phyloP scores from a whole-genome alignment of 1,139 yeast genomes.

The Pichia kudriavzevii region DNA sequence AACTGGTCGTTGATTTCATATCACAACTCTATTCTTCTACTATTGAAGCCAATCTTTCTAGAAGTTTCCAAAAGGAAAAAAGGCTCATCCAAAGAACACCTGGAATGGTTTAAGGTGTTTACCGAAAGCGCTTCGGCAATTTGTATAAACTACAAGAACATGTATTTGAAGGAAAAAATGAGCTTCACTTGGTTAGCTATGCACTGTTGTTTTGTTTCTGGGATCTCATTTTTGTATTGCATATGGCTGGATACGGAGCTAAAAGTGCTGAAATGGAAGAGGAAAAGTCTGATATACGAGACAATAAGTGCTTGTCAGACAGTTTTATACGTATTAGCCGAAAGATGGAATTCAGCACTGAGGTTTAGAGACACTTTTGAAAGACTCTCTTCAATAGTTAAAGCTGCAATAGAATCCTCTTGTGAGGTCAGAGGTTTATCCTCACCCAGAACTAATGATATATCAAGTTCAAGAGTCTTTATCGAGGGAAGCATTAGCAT shows the following conservation, averaged over 20 bases:
- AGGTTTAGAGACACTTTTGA: constrained; percentile 18
- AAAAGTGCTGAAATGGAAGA: constrained; percentile 22
- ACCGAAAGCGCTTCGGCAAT: constrained; percentile 27
- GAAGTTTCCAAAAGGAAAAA: constrained; percentile 22
- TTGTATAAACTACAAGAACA: constrained; percentile 25
- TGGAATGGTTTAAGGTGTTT: constrained; percentile 29
- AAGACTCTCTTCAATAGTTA: constrained; percentile 12
- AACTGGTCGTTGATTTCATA: constrained; percentile 29
- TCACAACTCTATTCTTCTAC: constrained; percentile 27
- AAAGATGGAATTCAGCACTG: constrained; percentile 24
- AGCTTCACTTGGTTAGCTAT: constrained; percentile 27
- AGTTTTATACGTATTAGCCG: constrained; percentile 26
- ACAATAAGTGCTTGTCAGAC: constrained; percentile 27
- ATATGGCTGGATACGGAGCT: constrained; percentile 25
- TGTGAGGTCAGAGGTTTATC: not conserved
- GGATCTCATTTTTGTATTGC: constrained; percentile 28
- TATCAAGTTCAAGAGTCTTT: constrained; percentile 8
- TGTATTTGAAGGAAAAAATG: constrained; percentile 22
- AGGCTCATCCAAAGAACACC: constrained; percentile 16
- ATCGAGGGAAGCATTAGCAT: constrained; percentile 15
- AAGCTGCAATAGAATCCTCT: constrained; percentile 7
- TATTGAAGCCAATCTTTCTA: constrained; percentile 27
- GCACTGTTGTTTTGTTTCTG: constrained; percentile 28
- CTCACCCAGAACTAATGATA: constrained; percentile 1
- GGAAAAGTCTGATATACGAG: constrained; percentile 23